Base-by-base conservation (phyloP, 2,329 filamentous ascomycete species). In the Sarocladium oryzae region DNA sequence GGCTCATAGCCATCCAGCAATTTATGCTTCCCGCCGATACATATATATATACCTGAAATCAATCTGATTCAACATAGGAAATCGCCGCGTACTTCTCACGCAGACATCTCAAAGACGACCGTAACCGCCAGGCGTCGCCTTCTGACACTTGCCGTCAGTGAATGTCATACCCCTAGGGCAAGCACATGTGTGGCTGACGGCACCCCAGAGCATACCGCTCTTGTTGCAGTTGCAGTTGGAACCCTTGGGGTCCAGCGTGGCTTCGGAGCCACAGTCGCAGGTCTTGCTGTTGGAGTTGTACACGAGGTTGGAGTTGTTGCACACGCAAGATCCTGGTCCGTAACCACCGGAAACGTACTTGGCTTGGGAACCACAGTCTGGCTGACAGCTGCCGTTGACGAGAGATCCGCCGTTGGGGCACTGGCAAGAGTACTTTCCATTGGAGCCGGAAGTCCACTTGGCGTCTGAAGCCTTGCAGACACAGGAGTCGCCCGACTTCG, bases 161-260 rank as follows among this genome's bases (percentile, higher is more conserved):
- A n/a, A 45, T 32, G 4, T 4, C 41, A 45, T 45, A 8, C 41
- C 41, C 41, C 21, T 45, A 11, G 41, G 41, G 16, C 41, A 45
- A 28, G 41, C 41, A 45, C 41, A 45, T 6, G 20, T 45, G 16
- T 45, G 41, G 21, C 41, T 45, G 41, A 45, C 16, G 41, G 41
- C 41, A 16, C 41, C 41, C 41, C 41, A 45, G 6, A 45, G 41
- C 41, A 45, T 45, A 32, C 41, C 41, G 41, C 10, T 45, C 41
- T 45, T 45, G n/a, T 45, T 45, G 41, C 41, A 45, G 26, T 6
- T 45, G 21, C 41, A 45, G 41, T 18, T 28, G 13, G 41, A 45
- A 11, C 41, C 41, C 16, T 20, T 45, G 10, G 41, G 15, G 21
- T 45, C 41, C 9, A 45, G 23, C 23, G 23, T 45, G 4, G 41